Evolutionary conservation across 2,329 filamentous ascomycete species (phyloP), one percentile per base, ranked within the genome.

Genomic region (Diaporthe amygdali): DNA sequence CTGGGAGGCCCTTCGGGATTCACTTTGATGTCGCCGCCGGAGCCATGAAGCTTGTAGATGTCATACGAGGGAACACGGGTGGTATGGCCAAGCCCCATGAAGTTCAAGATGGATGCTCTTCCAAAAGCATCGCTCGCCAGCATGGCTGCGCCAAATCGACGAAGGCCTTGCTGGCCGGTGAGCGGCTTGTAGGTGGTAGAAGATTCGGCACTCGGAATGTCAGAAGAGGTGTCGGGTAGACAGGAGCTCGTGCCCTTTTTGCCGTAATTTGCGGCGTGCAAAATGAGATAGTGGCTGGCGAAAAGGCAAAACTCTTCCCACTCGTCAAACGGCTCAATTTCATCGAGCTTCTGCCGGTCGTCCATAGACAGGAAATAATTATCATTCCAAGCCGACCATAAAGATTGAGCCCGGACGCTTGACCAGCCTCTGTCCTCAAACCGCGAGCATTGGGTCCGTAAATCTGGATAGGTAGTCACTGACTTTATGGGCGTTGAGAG

Each of bases 281-380:
- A 85, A 52, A 98, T 82, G 75, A 95, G 93, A 80, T 97, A 97
- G 81, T 98, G 95, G 41, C 91, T 91, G 2, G 89, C 90, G 79
- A 97, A 97, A 0, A 97, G 84, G 2, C 93, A 91, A 78, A 98
- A 95, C 77, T 98, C 96, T 81, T 98, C 96, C 94, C 94, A 97
- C 81, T 98, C 95, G 79, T 98, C 96, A 78, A 98, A 98, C 0
- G 92, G 90, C 77, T 98, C 96, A 20, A 95, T 81, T 0, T 83
- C 78, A 75, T 97, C 92, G 17, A 98, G 82, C 14, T 82, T 82
- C 44, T 79, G 83, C 74, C 94, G 88, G 73, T 94, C 87, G 1
- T 85, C 81, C 1, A 86, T 77, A 7, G 84, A 85, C 25, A 97
- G 81, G 79, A 95, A 95, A 3, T 83, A 78, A 17, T 90, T 84